Conservation (phyloP, 495 filamentous ascomycete species). For the Neurospora tetrasperma region DNA sequence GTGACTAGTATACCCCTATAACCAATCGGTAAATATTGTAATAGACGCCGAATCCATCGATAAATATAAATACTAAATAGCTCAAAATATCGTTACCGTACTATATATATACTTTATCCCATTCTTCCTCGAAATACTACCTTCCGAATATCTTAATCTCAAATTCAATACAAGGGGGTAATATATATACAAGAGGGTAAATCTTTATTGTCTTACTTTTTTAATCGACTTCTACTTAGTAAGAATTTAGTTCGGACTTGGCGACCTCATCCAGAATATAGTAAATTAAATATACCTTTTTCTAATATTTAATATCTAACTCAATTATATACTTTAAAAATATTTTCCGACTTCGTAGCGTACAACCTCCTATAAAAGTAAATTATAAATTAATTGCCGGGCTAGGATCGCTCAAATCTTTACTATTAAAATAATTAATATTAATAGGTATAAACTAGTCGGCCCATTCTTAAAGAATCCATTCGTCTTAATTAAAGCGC, state of each 20-base stretch:
- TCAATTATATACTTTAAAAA: background rate
- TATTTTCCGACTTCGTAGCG: background rate
- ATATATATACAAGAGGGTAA: background rate
- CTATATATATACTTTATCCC: background rate
- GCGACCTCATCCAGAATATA: background rate
- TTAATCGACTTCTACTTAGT: background rate
- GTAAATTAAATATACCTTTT: background rate
- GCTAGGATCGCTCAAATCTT: too few relatives aligned
- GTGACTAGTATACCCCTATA: background rate
- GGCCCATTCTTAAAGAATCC: too few relatives aligned
- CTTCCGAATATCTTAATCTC: background rate
- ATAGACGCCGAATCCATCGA: background rate
- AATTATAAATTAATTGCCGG: too few relatives aligned
- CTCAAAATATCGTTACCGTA: background rate
- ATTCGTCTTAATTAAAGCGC: too few relatives aligned
- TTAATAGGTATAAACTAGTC: too few relatives aligned
- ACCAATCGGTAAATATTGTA: background rate
- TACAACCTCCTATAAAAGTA: too few relatives aligned
- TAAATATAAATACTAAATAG: background rate
- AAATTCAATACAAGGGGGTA: background rate
- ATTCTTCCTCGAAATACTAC: background rate
- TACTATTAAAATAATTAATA: too few relatives aligned
- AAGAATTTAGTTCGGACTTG: background rate
- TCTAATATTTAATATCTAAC: background rate
- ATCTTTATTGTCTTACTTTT: background rate